These are phyloP conservation scores for Kwoniella europaea DNA, from an alignment of 768 basidiomycete genomes.

Conservation along the genomic window DNA sequence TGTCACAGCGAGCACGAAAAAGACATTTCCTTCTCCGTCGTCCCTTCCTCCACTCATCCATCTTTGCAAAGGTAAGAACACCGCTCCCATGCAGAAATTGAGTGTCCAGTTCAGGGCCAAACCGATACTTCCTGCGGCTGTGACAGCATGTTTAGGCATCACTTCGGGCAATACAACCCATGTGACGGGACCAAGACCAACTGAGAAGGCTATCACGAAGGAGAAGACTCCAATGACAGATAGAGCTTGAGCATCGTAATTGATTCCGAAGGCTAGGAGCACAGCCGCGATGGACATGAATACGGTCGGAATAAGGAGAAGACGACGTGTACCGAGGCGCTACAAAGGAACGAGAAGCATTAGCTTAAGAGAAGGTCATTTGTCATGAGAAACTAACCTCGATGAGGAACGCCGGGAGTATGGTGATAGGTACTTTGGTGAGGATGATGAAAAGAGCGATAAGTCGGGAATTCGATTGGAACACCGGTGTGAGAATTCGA, in stretches of 20 bases:
- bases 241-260: slow-evolving; percentile 61
- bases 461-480: slow-evolving; percentile 73
- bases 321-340: slow-evolving; percentile 72
- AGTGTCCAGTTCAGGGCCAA: slow-evolving; percentile 66
- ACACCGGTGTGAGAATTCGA: slow-evolving; percentile 78
- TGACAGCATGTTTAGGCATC: slow-evolving; percentile 77
- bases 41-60: slow-evolving; percentile 35
- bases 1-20: slow-evolving; percentile 39
- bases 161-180: slow-evolving; percentile 91
- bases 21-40: slow-evolving; percentile 44
- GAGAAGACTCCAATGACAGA: slow-evolving; percentile 71
- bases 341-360: slow-evolving; percentile 48
- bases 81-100: slow-evolving; percentile 46
- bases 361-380: background rate
- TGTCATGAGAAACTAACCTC: slow-evolving; percentile 63
- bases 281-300: slow-evolving; percentile 70
- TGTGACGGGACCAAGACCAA: slow-evolving; percentile 89
- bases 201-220: slow-evolving; percentile 86
- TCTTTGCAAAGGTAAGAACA: slow-evolving; percentile 44
- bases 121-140: slow-evolving; percentile 74
- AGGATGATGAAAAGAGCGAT: slow-evolving; percentile 81
- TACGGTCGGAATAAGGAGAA: slow-evolving; percentile 75
- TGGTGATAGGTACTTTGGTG: slow-evolving; percentile 68
- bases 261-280: slow-evolving; percentile 64
- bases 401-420: slow-evolving; percentile 82